phyloP scores from a whole-genome alignment of 2,329 filamentous ascomycete genomes.

The Cladosporium halotolerans region DNA sequence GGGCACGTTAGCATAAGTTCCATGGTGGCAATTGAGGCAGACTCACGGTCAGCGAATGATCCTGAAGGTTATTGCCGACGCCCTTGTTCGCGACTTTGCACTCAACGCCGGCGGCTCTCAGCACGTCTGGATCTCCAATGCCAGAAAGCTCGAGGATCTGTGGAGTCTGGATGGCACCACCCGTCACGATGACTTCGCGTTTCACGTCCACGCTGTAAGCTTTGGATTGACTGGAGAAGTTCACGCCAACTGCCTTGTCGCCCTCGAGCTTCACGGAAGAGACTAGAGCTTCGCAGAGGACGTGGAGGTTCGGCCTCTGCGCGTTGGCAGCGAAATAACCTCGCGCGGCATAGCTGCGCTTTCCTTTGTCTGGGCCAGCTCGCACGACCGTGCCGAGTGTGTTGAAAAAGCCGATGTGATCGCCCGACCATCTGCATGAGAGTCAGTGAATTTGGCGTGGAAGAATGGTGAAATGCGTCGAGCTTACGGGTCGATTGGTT shows the following conservation, averaged over 20 bases:
- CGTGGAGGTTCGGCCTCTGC: constrained; percentile 39
- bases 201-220: constrained; percentile 32
- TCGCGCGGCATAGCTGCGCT: constrained; percentile 32
- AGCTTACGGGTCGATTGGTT: constrained; percentile 27
- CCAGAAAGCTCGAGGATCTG: constrained; percentile 60
- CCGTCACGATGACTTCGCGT: constrained; percentile 42
- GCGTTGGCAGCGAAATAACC: constrained; percentile 33
- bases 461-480: background rate
- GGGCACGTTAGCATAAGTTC: background rate
- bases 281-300: constrained; percentile 44
- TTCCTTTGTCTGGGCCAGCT: constrained; percentile 26
- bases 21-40: constrained; percentile 46
- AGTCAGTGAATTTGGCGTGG: background rate
- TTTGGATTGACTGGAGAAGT: constrained; percentile 35
- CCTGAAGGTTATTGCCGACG: constrained; percentile 58
- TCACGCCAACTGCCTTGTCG: constrained; percentile 35
- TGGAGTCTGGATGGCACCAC: constrained; percentile 56
- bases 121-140: constrained; percentile 49
- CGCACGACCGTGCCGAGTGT: constrained; percentile 25
- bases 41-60: constrained; percentile 48
- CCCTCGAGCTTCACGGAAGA: constrained; percentile 42
- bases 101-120: constrained; percentile 48
- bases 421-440: constrained; percentile 25
- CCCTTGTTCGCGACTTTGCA: constrained; percentile 52
- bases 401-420: constrained; percentile 32